phyloP scores from a whole-genome alignment of 345 rosid genomes.

The Ceriops decandra region DNA sequence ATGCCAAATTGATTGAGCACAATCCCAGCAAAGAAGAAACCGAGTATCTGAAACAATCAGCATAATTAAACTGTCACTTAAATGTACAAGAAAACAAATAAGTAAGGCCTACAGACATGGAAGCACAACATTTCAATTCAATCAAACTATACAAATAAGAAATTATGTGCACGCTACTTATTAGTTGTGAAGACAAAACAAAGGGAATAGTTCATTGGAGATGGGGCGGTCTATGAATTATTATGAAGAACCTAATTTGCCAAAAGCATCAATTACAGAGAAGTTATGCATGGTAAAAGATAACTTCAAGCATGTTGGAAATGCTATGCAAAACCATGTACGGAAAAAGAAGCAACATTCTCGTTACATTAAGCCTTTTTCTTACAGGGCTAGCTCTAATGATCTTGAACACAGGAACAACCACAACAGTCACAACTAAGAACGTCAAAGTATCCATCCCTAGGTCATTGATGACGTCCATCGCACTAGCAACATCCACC shows the following conservation, averaged over 20 bases:
- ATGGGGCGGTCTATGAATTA: too few relatives aligned
- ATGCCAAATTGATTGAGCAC: conserved; percentile 88
- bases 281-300: too few relatives aligned
- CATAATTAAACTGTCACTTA: conserved; percentile 3
- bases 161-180: not conserved
- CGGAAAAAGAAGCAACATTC: not conserved
- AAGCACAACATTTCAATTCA: not conserved
- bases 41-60: conserved; percentile 69
- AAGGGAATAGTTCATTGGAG: too few relatives aligned
- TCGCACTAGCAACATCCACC: conserved; percentile 68
- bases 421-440: conserved; percentile 81
- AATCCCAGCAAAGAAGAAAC: conserved; percentile 95
- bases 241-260: too few relatives aligned
- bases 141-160: not conserved
- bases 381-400: conserved; percentile 92
- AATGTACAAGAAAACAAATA: not conserved
- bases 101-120: not conserved
- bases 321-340: not conserved
- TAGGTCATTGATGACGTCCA: conserved; percentile 92
- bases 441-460: conserved; percentile 93
- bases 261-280: too few relatives aligned
- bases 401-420: conserved; percentile 83
- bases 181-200: not conserved
- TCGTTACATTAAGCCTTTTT: conserved; percentile 2
- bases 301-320: too few relatives aligned